These are phyloP conservation scores for Uronychia binucleata DNA, from an alignment of 73 alveolate species.

Conservation along the genomic window DNA sequence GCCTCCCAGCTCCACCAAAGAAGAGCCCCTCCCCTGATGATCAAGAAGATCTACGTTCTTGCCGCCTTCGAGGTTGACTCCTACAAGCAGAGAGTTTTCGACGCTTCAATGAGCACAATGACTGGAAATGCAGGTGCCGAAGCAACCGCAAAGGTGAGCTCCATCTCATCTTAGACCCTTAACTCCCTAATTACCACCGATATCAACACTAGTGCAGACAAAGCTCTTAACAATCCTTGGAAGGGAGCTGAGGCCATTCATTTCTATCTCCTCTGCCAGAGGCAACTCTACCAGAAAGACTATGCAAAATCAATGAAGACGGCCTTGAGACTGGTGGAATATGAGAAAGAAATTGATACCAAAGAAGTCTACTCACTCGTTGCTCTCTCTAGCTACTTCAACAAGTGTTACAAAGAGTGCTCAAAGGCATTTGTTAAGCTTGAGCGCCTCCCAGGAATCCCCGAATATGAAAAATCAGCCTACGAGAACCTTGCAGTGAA, in stretches of 20 bases:
- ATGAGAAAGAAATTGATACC: slow-evolving; percentile 95
- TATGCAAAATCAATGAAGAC: slow-evolving; percentile 94
- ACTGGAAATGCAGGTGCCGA: slow-evolving; percentile 82
- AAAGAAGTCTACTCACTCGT: slow-evolving; percentile 93
- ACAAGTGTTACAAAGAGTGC: slow-evolving; percentile 96
- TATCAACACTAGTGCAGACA: slow-evolving; percentile 90
- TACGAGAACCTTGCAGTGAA: slow-evolving; percentile 94
- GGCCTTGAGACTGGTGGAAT: slow-evolving; percentile 93
- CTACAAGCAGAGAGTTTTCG: slow-evolving; percentile 94
- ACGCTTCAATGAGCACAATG: slow-evolving; percentile 89
- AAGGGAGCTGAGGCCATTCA: slow-evolving; percentile 99
- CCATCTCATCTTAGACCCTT: slow-evolving; percentile 58
- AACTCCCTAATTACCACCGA: slow-evolving; percentile 95
- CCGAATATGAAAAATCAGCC: slow-evolving; percentile 86
- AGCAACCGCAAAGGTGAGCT: slow-evolving; percentile 75
- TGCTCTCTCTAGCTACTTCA: slow-evolving; percentile 92
- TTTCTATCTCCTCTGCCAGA: slow-evolving; percentile 95
- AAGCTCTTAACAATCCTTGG: slow-evolving; percentile 97
- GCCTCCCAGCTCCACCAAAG: slow-evolving; percentile 90
- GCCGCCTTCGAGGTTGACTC: slow-evolving; percentile 98
- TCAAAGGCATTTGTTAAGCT: slow-evolving; percentile 97
- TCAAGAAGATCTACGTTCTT: slow-evolving; percentile 95
- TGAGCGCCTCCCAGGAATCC: slow-evolving; percentile 85
- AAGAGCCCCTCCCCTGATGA: slow-evolving; percentile 93
- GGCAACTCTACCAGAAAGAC: slow-evolving; percentile 95